A percentile compares a stretch with the other conserved stretches of the same genome.
phyloP scores from a whole-genome alignment of 371 early-diverging fungal species.

The Lichtheimia ramosa region DNA sequence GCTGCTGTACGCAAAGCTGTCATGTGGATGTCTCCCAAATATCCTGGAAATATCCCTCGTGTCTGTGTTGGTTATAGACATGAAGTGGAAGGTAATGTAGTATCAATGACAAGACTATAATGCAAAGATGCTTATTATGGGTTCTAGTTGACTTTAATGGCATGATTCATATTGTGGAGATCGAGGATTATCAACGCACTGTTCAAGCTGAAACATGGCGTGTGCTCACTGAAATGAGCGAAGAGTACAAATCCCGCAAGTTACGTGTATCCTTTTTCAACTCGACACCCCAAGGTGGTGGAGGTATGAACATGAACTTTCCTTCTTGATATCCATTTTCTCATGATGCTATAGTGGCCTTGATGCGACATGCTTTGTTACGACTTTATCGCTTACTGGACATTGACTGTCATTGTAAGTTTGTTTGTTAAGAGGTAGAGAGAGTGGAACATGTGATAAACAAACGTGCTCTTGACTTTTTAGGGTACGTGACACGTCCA shows the following conservation, averaged over 20 bases:
- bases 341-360: conserved; percentile 61
- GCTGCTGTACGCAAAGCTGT: conserved; percentile 71
- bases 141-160: conserved; percentile 71
- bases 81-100: conserved; percentile 59
- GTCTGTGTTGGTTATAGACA: conserved; percentile 67
- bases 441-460: not conserved
- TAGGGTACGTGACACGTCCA: conserved; percentile 74
- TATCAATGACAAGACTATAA: not conserved
- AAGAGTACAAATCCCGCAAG: conserved; percentile 50
- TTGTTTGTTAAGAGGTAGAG: conserved; percentile 34
- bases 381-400: conserved; percentile 66
- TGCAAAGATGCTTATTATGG: too few species aligned
- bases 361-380: conserved; percentile 85
- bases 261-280: conserved; percentile 77
- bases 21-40: conserved; percentile 70
- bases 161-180: conserved; percentile 61
- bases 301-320: conserved; percentile 46
- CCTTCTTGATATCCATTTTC: not conserved
- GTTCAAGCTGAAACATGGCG: conserved; percentile 64
- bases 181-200: conserved; percentile 58
- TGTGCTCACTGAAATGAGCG: conserved; percentile 49
- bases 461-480: not conserved
- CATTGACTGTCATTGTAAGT: conserved; percentile 66
- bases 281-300: conserved; percentile 89
- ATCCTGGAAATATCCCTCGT: conserved; percentile 73